phyloP scores from a whole-genome alignment of 1,284 basidiomycete species.

The Boletus subluridellus region DNA sequence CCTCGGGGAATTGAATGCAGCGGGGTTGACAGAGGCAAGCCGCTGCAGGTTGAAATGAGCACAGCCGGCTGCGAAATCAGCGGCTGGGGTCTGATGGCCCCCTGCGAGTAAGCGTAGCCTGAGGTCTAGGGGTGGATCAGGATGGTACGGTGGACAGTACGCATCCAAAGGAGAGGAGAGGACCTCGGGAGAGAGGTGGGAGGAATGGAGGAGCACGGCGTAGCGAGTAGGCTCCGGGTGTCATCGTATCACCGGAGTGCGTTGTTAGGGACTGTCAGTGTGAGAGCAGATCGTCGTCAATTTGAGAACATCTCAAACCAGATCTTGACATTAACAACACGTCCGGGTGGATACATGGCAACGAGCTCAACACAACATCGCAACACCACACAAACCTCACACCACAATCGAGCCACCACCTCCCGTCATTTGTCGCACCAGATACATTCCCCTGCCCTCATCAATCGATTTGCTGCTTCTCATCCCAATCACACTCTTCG shows the following conservation, averaged over 20 bases:
- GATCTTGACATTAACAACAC: background rate
- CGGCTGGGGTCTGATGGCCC: slow-evolving; percentile 4
- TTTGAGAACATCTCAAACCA: background rate
- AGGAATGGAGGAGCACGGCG: background rate
- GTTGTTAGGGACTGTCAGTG: slow-evolving; percentile 10
- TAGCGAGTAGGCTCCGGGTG: background rate
- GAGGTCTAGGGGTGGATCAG: background rate
- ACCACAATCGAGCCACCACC: slow-evolving; percentile 32
- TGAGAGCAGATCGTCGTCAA: background rate
- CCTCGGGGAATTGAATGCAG: slow-evolving; percentile 5
- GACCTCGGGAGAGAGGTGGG: background rate
- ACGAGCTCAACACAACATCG: slow-evolving; percentile 3
- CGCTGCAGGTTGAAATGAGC: background rate
- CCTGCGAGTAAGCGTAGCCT: background rate
- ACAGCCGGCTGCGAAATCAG: slow-evolving; percentile 10
- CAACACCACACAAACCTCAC: slow-evolving; percentile 17
- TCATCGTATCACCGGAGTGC: background rate
- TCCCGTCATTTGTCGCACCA: slow-evolving; percentile 70
- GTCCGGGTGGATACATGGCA: slow-evolving; percentile 23
- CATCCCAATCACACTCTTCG: slow-evolving; percentile 63
- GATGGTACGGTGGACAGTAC: background rate
- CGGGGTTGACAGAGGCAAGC: background rate
- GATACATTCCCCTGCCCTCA: slow-evolving; percentile 62
- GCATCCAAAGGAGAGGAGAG: background rate
- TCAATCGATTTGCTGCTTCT: slow-evolving; percentile 54